A percentile compares a stretch with the other conserved stretches of the same genome.
Evolutionary conservation across 805 yeast genomes (phyloP).

Genomic region (Peterozyma xylosa): DNA sequence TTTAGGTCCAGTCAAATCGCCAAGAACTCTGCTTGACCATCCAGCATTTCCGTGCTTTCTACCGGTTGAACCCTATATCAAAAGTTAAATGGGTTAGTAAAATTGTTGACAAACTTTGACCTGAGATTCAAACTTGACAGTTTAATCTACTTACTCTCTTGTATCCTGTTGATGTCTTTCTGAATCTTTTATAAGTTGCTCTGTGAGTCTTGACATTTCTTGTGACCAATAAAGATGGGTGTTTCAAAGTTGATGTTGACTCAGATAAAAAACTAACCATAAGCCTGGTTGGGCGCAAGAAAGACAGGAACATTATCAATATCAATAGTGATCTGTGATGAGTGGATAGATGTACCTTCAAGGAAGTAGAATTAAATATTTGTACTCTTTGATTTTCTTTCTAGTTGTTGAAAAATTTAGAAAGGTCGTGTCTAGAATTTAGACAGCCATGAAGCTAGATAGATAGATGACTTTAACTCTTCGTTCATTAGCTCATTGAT

Average conservation of each 20-base stretch:
- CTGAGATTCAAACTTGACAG: neutral
- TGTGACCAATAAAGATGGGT: conserved; percentile 9
- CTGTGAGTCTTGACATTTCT: conserved; percentile 61
- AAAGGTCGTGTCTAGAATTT: too few species aligned
- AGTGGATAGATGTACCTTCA: conserved; percentile 12
- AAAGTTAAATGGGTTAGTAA: neutral
- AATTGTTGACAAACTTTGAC: neutral
- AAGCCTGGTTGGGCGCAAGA: conserved; percentile 4
- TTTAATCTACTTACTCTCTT: conserved; percentile 35
- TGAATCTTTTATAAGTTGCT: conserved; percentile 83
- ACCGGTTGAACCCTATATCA: conserved; percentile 57
- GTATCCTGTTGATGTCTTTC: conserved; percentile 57
- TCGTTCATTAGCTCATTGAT: too few species aligned
- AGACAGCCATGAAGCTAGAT: too few species aligned
- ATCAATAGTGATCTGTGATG: neutral
- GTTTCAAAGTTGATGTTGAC: conserved; percentile 4
- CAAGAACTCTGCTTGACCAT: conserved; percentile 59
- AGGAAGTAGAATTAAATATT: conserved; percentile 5
- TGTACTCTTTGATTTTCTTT: neutral
- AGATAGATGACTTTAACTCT: too few species aligned
- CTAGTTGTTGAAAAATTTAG: too few species aligned
- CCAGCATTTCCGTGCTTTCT: conserved; percentile 92
- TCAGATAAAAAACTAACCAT: conserved; percentile 2
- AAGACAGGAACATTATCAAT: neutral
- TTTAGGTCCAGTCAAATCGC: conserved; percentile 52